Evolutionary conservation across 148 eudicot genomes (phyloP).

Genomic region (Rhododendron henanense): DNA sequence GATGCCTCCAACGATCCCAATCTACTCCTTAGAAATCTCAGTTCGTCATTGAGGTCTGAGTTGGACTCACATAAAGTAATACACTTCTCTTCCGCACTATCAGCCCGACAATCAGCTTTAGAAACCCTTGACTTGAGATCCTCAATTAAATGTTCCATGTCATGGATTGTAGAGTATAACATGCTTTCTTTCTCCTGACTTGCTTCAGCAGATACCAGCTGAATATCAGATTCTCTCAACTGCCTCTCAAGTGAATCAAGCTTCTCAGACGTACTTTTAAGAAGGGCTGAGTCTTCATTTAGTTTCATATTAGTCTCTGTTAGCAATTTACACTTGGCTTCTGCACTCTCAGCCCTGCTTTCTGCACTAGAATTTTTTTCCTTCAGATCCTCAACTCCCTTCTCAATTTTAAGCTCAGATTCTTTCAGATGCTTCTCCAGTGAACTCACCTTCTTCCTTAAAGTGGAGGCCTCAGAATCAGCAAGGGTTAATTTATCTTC

Average conservation of each 20-base stretch:
- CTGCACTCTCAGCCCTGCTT: conserved; percentile 45
- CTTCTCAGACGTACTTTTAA: conserved; percentile 33
- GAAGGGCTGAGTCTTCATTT: conserved; percentile 34
- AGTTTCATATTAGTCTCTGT: conserved; percentile 50
- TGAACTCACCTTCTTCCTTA: conserved; percentile 40
- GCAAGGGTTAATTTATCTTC: conserved; percentile 11
- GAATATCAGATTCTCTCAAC: conserved; percentile 49
- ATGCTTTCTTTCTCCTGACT: conserved; percentile 66
- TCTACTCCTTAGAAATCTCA: conserved; percentile 47
- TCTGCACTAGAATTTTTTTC: conserved; percentile 32
- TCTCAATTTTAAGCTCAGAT: conserved; percentile 26
- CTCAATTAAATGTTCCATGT: conserved; percentile 76
- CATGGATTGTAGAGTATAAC: conserved; percentile 55
- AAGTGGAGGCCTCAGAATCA: conserved; percentile 30
- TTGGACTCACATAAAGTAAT: conserved; percentile 62
- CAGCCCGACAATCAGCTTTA: conserved; percentile 60
- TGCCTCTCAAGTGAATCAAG: conserved; percentile 53
- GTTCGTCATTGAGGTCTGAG: conserved; percentile 61
- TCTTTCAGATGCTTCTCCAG: conserved; percentile 35
- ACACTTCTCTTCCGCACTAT: conserved; percentile 68
- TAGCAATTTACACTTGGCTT: conserved; percentile 39
- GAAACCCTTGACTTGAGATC: conserved; percentile 60
- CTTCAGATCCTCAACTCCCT: conserved; percentile 29
- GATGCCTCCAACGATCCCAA: conserved; percentile 62
- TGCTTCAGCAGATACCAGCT: conserved; percentile 70